Evolutionary conservation across 2,329 filamentous ascomycete genomes (phyloP), one percentile per base, ranked within the genome.

Genomic region (Sporothrix pseudoabietina): DNA sequence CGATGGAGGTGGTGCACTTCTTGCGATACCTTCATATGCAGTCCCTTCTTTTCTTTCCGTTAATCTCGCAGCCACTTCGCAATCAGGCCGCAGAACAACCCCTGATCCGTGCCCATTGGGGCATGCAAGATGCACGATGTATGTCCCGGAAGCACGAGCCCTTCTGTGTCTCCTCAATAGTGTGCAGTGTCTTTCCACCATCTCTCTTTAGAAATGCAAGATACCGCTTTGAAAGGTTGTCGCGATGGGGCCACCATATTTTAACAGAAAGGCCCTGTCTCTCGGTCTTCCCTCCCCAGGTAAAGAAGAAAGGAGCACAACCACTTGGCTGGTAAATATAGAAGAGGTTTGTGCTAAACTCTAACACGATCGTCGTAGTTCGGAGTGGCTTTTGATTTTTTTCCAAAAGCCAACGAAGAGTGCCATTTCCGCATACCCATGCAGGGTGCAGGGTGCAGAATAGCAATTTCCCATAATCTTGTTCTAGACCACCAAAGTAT

Each of bases 181-280:
- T 19, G 44, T 4, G 52, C 19, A 12, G 6, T 47, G 4, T n/a
- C 14, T 47, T 66, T 10, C 39, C n/a, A 19, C 5, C n/a, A 26
- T 66, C n/a, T 66, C 61, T 44, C 39, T 9, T 47, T 39, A 66
- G 47, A 47, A 47, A 30, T 66, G 57, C 61, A 66, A 66, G 12
- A 66, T 66, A 39, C 39, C 16, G n/a, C 4, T 19, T n/a, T 12
- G 44, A 66, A 26, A 4, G 6, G 8, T 30, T 8, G 2, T 30
- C 22, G 32, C 4, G 19, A 63, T 39, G 59, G 35, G 19, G 59
- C 19, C 9, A 3, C 19, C 59, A 63, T 32, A 16, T 10, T 19
- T 14, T 39, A 41, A 19, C 35, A 39, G 59, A 63, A 22, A 12
- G 26, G 32, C 32, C 32, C 9, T 30, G 8, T 57, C 26, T 57